Percentiles rank a stretch among this genome's conserved stretches.
phyloP scores from a whole-genome alignment of 2,329 filamentous ascomycete species.

The Ceratocystis albifundus region DNA sequence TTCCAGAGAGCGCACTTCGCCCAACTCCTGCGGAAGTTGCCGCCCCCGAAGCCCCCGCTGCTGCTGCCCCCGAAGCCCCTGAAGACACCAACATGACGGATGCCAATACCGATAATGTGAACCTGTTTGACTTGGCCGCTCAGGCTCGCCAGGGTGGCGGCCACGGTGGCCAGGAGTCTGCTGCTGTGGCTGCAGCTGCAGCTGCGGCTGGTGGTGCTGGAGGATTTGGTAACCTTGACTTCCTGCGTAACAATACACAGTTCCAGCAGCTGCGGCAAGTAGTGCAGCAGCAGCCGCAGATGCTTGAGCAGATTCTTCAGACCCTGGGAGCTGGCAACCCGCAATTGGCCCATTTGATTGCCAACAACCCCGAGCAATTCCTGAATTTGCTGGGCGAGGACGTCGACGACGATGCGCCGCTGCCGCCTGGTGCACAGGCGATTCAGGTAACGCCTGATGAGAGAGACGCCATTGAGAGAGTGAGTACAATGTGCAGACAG shows the following conservation, averaged over 20 bases:
- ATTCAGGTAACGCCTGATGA: slow-evolving; percentile 94
- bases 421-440: slow-evolving; percentile 78
- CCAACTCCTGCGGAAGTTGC: slow-evolving; percentile 32
- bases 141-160: slow-evolving; percentile 47
- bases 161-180: slow-evolving; percentile 32
- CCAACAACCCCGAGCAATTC: slow-evolving; percentile 85
- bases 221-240: slow-evolving; percentile 72
- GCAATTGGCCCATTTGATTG: slow-evolving; percentile 83
- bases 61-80: slow-evolving; percentile 29
- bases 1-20: slow-evolving; percentile 68
- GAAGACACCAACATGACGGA: slow-evolving; percentile 33
- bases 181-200: slow-evolving; percentile 36
- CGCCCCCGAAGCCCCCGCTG: slow-evolving; percentile 32
- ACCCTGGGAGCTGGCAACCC: slow-evolving; percentile 93
- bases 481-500: slow-evolving; percentile 33
- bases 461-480: slow-evolving; percentile 89
- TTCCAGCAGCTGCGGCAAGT: slow-evolving; percentile 97
- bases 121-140: slow-evolving; percentile 86
- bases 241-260: slow-evolving; percentile 86
- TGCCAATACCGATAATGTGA: slow-evolving; percentile 55
- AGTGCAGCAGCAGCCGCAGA: slow-evolving; percentile 93
- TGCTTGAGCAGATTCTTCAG: slow-evolving; percentile 96
- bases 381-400: slow-evolving; percentile 82
- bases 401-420: slow-evolving; percentile 66
- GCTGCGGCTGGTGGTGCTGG: slow-evolving; percentile 40